Conservation (phyloP, 305 asterid species). For the Salvia sclarea region DNA sequence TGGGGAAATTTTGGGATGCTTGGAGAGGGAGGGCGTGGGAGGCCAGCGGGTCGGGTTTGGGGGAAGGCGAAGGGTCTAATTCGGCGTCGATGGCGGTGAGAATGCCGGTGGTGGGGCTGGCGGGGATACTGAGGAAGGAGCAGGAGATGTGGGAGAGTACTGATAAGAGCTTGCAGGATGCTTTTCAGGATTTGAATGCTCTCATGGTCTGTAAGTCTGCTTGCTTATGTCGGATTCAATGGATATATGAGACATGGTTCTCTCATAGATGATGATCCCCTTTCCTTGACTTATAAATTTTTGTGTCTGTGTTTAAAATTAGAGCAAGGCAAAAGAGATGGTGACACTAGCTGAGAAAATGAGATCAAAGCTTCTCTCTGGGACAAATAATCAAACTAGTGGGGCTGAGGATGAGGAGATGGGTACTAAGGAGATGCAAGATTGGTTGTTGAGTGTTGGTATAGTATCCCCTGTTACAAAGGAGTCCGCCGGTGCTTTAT, state of each 20-base stretch:
- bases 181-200: constrained; percentile 97
- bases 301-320: constrained; percentile 21
- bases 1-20: constrained; percentile 80
- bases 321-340: constrained; percentile 96
- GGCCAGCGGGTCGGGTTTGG: constrained; percentile 41
- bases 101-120: constrained; percentile 82
- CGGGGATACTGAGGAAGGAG: constrained; percentile 96
- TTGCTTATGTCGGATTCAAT: constrained; percentile 10
- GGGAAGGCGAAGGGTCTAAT: constrained; percentile 34
- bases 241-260: neutral
- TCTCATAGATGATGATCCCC: neutral
- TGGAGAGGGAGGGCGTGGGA: constrained; percentile 84
- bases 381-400: constrained; percentile 62
- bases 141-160: constrained; percentile 99
- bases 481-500: constrained; percentile 97
- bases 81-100: constrained; percentile 58
- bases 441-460: constrained; percentile 92
- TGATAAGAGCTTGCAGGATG: constrained; percentile 96
- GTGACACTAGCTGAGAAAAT: constrained; percentile 95
- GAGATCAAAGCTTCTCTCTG: constrained; percentile 83
- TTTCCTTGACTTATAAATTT: constrained; percentile 9
- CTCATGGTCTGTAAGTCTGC: constrained; percentile 74
- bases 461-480: constrained; percentile 93
- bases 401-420: constrained; percentile 73
- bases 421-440: constrained; percentile 96